phyloP scores from a whole-genome alignment of 1,284 basidiomycete genomes.

The Cutaneotrichosporon arboriforme region DNA sequence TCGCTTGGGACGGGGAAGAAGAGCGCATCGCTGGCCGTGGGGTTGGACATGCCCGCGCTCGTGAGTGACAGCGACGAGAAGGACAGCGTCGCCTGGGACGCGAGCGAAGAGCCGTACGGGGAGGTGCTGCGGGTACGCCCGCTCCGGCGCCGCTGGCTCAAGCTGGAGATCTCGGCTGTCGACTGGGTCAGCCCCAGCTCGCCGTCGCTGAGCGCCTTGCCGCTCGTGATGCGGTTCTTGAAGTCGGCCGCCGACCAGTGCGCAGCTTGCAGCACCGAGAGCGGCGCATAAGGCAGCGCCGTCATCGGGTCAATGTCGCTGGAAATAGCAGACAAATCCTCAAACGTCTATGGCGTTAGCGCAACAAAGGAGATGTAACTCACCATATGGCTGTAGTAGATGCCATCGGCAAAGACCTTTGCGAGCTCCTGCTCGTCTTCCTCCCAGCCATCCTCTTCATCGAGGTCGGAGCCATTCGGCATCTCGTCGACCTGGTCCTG shows the following conservation, averaged over 20 bases:
- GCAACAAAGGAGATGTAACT: conserved; percentile 32
- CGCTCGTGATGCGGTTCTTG: conserved; percentile 29
- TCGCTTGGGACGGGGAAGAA: conserved; percentile 72
- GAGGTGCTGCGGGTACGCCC: conserved; percentile 6
- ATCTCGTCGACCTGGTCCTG: conserved; percentile 18
- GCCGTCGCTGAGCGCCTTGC: conserved; percentile 15
- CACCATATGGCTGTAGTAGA: conserved; percentile 87
- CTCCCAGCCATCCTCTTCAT: conserved; percentile 36
- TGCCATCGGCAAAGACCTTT: conserved; percentile 69
- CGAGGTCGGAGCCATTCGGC: conserved; percentile 9
- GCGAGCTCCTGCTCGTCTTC: conserved; percentile 50
- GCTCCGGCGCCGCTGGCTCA: conserved; percentile 18
- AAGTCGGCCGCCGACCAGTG: conserved; percentile 58
- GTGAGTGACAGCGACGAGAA: conserved; percentile 20
- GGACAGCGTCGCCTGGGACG: conserved; percentile 8
- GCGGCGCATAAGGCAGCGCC: conserved; percentile 62
- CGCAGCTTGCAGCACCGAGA: conserved; percentile 64
- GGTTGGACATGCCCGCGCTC: conserved; percentile 1
- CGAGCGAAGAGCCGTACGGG: neutral
- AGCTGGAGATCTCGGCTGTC: conserved; percentile 25
- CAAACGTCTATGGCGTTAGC: conserved; percentile 56
- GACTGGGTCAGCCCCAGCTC: conserved; percentile 41
- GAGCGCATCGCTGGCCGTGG: conserved; percentile 17
- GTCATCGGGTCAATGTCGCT: conserved; percentile 67
- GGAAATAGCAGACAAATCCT: conserved; percentile 68